phyloP scores from a whole-genome alignment of 176 grass and related monocot species.

The Aegilops bicornis region DNA sequence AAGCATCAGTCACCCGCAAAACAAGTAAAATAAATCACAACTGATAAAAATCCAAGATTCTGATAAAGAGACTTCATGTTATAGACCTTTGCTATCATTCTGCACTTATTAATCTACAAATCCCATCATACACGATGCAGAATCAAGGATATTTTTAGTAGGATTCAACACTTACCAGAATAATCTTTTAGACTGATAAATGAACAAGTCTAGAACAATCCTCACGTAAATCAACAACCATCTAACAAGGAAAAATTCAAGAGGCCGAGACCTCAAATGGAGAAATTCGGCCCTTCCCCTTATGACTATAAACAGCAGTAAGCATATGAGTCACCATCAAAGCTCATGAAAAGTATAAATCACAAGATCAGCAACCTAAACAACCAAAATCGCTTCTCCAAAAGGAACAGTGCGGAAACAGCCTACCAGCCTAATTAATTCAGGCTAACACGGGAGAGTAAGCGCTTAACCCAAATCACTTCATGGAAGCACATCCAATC shows the following conservation, averaged over 20 bases:
- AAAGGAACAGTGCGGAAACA: neutral
- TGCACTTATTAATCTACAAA: neutral
- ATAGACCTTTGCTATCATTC: neutral
- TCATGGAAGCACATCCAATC: neutral
- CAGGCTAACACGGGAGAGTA: neutral
- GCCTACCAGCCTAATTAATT: neutral
- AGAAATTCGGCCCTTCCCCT: neutral
- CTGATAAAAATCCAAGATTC: neutral
- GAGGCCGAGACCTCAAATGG: neutral
- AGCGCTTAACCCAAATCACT: neutral
- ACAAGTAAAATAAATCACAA: neutral
- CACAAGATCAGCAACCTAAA: neutral
- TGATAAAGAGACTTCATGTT: neutral
- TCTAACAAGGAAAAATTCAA: slow-evolving; percentile 11
- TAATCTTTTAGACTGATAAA: neutral
- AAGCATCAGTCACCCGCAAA: neutral
- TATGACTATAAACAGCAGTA: neutral
- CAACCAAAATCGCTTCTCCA: neutral
- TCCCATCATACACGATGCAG: neutral
- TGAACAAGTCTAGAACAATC: neutral
- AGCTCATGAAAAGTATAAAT: neutral
- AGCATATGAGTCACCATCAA: neutral
- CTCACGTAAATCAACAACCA: neutral
- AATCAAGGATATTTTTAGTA: neutral
- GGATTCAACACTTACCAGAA: neutral